Evolutionary conservation across 768 basidiomycete species (phyloP), one percentile per base, ranked within the genome.

Genomic region (Lanmaoa rubissima): DNA sequence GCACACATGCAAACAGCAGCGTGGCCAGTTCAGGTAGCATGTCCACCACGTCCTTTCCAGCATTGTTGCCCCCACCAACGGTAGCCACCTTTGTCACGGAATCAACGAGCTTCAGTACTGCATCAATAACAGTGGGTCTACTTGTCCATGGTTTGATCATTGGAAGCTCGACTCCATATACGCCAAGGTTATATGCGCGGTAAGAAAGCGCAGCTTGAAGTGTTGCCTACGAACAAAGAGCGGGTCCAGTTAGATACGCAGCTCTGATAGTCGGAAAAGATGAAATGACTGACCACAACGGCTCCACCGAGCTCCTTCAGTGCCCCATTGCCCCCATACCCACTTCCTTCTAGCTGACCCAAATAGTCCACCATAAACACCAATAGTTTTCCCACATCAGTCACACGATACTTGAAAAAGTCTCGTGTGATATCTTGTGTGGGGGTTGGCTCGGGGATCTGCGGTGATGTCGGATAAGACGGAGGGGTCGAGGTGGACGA

Each of bases 131-230:
- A 0, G 75, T 67, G 4, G 85, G 76, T 45, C 78, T 78, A 64
- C 92, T 91, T 17, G 93, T 92, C 96, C 95, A 98, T 0, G 90
- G 86, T 57, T 86, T 81, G 60, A 81, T 78, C 81, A 84, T 83
- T 5, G 82, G 87, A 21, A 79, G 75, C 24, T 83, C 79, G 43
- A 98, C 78, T 32, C 92, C 92, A 67, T 98, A 98, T 10, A 89
- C 83, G 9, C 79, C 77, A 2, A 81, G 67, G 62, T 91, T 87
- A 60, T 86, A 85, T 38, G 81, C 79, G 40, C 94, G 83, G 69
- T 91, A 92, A 35, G 87, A 83, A 48, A 85, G 77, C 0, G 92
- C 86, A 2, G 92, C 85, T 62, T 80, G 80, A 40, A 90, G 78
- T 13, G 90, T 81, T 35, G 82, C 83, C 94, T 96, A 44, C 4